Evolutionary conservation across 2,329 filamentous ascomycete species (phyloP).

Genomic region (Ophiocordyceps polyrhachis-furcata): DNA sequence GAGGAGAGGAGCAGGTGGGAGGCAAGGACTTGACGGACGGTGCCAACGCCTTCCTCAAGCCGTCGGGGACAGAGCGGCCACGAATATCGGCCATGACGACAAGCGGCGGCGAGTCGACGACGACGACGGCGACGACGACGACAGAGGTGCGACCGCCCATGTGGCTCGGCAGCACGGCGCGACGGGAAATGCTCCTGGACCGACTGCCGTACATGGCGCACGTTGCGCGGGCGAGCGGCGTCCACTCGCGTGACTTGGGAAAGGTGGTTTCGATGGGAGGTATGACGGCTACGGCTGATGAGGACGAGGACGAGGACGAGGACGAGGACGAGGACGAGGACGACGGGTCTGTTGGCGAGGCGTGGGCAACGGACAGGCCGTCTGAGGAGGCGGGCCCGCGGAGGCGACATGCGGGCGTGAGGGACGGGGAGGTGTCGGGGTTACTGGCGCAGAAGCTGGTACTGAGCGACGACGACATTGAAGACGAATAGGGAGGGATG

Average conservation of each 20-base stretch:
- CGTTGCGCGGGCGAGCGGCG: conserved; percentile 30
- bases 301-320: conserved; percentile 24
- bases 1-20: conserved; percentile 25
- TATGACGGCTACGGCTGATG: conserved; percentile 26
- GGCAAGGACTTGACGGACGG: conserved; percentile 23
- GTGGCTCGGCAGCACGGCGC: conserved; percentile 45
- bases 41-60: conserved; percentile 29
- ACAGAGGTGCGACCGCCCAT: conserved; percentile 21
- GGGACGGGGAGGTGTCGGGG: conserved; percentile 17
- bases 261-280: conserved; percentile 50
- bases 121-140: conserved; percentile 3
- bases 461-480: conserved; percentile 70
- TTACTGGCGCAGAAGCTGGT: conserved; percentile 46
- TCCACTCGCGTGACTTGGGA: conserved; percentile 39
- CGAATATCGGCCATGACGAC: conserved; percentile 10
- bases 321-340: conserved; percentile 28
- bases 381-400: conserved; percentile 32
- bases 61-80: conserved; percentile 16
- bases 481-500: conserved; percentile 26
- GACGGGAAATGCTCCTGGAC: conserved; percentile 62
- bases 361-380: conserved; percentile 44
- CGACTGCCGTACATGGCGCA: conserved; percentile 69
- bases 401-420: conserved; percentile 24
- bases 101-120: conserved; percentile 3
- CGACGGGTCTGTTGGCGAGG: conserved; percentile 20